These are phyloP conservation scores for Rhypophila decipiens DNA, from an alignment of 495 filamentous ascomycete species.

Conservation along the genomic window DNA sequence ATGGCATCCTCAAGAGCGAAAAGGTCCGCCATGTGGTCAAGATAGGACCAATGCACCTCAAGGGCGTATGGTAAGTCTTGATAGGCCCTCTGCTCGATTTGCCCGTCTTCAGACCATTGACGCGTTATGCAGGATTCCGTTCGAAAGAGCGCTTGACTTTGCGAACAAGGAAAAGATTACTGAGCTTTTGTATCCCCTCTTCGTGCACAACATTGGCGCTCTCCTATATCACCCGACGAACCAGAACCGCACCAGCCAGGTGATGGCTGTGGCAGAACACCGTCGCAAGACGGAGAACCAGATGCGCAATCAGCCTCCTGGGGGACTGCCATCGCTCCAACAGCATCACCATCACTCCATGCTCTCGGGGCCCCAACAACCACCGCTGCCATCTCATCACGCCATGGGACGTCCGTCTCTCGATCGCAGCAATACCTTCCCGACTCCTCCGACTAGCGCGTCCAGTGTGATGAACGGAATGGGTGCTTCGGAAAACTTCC, in stretches of 20 bases:
- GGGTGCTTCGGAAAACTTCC: conserved; percentile 64
- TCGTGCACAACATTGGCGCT: conserved; percentile 95
- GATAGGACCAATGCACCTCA: conserved; percentile 98
- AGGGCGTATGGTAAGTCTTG: conserved; percentile 86
- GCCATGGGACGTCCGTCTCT: conserved; percentile 61
- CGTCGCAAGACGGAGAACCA: conserved; percentile 62
- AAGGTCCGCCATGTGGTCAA: conserved; percentile 96
- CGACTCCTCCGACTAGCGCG: conserved; percentile 87
- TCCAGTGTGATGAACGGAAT: conserved; percentile 79
- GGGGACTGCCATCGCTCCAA: conserved; percentile 61
- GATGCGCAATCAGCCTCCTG: conserved; percentile 34
- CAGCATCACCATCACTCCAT: conserved; percentile 74
- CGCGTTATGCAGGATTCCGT: conserved; percentile 76
- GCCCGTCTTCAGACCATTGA: neutral
- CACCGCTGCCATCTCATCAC: conserved; percentile 70
- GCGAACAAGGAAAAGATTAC: conserved; percentile 99
- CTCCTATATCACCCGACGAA: conserved; percentile 93
- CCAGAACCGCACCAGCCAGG: conserved; percentile 69
- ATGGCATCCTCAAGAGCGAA: conserved; percentile 97
- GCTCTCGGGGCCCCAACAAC: conserved; percentile 57
- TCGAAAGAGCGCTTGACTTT: conserved; percentile 92
- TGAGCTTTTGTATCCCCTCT: conserved; percentile 87
- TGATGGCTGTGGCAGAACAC: conserved; percentile 75
- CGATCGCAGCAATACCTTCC: conserved; percentile 83
- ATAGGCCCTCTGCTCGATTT: neutral